phyloP scores from a whole-genome alignment of 768 basidiomycete genomes.

The Daedaleopsis nitida region DNA sequence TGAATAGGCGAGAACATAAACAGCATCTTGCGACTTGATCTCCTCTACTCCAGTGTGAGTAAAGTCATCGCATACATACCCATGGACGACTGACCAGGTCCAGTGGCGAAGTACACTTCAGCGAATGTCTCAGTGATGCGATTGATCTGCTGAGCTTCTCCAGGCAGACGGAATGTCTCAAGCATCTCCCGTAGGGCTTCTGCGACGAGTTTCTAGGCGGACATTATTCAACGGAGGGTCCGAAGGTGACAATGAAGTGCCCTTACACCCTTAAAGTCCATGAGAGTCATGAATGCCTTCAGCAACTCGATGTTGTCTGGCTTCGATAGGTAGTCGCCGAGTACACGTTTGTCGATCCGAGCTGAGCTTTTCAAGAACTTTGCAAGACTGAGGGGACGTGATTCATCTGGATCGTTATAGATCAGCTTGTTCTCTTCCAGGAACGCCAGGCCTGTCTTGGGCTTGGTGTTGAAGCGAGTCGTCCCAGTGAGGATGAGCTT shows the following conservation, averaged over 20 bases:
- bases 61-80: not conserved
- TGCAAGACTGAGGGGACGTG: constrained; percentile 73
- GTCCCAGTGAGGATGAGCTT: constrained; percentile 83
- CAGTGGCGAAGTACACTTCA: constrained; percentile 82
- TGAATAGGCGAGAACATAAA: constrained; percentile 92
- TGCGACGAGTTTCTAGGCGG: constrained; percentile 81
- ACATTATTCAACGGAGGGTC: not conserved
- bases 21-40: constrained; percentile 88
- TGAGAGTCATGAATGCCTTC: constrained; percentile 83
- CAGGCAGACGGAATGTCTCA: constrained; percentile 92
- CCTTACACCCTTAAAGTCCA: constrained; percentile 86
- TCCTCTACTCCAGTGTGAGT: constrained; percentile 55
- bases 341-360: constrained; percentile 85
- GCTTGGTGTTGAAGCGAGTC: constrained; percentile 87
- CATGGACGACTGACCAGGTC: constrained; percentile 56
- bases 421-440: constrained; percentile 93
- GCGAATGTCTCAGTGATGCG: constrained; percentile 96
- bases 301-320: constrained; percentile 85
- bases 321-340: constrained; percentile 91
- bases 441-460: constrained; percentile 87
- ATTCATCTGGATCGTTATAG: constrained; percentile 54
- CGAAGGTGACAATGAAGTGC: not conserved
- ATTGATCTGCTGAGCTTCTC: constrained; percentile 91
- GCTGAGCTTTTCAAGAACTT: constrained; percentile 83
- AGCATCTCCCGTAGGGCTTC: constrained; percentile 96